phyloP scores from a whole-genome alignment of 1,284 basidiomycete species.

The Coniophora puteana region DNA sequence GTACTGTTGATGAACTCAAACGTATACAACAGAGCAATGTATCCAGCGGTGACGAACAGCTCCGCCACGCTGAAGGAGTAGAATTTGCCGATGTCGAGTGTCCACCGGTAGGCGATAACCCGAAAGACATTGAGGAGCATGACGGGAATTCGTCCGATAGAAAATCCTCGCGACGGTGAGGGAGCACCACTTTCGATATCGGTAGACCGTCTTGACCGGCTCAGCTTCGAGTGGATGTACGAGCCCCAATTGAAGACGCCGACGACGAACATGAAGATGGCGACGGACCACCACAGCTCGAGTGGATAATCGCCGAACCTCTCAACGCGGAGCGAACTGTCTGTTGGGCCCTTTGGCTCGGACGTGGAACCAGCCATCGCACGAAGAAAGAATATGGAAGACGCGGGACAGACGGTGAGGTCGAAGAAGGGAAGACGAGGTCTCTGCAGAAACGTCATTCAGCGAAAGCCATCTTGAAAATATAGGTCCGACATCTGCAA shows the following conservation, averaged over 20 bases:
- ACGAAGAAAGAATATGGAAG: no score
- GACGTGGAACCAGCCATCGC: background rate
- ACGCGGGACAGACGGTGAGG: no score
- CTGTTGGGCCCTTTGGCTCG: conserved; percentile 1
- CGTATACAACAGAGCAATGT: conserved; percentile 41
- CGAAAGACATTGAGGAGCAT: conserved; percentile 41
- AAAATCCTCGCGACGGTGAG: conserved; percentile 3
- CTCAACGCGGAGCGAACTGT: background rate
- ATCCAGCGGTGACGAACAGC: conserved; percentile 39
- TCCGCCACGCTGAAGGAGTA: conserved; percentile 48
- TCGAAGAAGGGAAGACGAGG: no score
- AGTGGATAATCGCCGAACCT: conserved; percentile 31
- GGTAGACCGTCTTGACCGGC: conserved; percentile 1
- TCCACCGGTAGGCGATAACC: conserved; percentile 47
- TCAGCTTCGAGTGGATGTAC: conserved; percentile 23
- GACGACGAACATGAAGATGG: conserved; percentile 37
- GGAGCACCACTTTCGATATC: conserved; percentile 20
- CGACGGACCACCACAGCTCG: conserved; percentile 41
- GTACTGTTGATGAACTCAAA: conserved; percentile 50
- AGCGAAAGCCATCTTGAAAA: no score
- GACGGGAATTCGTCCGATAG: conserved; percentile 30
- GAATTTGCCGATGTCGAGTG: conserved; percentile 35
- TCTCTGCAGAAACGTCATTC: no score
- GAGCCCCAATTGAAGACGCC: conserved; percentile 33
- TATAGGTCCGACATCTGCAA: no score